These are phyloP conservation scores for Mycena pura DNA, from an alignment of 768 basidiomycete species.

Conservation along the genomic window DNA sequence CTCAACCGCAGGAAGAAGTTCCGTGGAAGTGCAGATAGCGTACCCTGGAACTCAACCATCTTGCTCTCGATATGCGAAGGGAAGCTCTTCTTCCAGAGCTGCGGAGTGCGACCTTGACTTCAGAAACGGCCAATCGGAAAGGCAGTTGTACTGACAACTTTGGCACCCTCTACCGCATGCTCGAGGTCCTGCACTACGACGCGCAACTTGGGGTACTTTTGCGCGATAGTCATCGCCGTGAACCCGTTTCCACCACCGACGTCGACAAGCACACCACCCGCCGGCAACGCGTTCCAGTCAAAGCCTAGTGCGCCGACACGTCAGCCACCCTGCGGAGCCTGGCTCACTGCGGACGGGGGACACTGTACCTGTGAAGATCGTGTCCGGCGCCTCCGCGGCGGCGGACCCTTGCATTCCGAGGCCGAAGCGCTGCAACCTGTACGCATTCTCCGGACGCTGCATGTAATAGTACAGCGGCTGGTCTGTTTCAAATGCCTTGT, in stretches of 20 bases:
- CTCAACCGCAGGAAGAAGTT: slow-evolving; percentile 24
- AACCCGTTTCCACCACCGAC: slow-evolving; percentile 41
- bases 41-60: slow-evolving; percentile 15
- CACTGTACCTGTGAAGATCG: background rate
- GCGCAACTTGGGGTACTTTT: slow-evolving; percentile 28
- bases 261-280: slow-evolving; percentile 36
- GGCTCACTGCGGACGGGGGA: too few relatives aligned
- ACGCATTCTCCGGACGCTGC: too few relatives aligned
- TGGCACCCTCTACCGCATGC: background rate
- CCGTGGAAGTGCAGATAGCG: background rate
- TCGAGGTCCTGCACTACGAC: slow-evolving; percentile 37
- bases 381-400: background rate
- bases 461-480: background rate
- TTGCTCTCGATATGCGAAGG: slow-evolving; percentile 1
- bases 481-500: background rate
- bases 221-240: slow-evolving; percentile 30
- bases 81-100: slow-evolving; percentile 11
- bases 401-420: background rate
- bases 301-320: slow-evolving; percentile 29
- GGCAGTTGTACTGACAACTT: background rate
- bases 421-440: background rate
- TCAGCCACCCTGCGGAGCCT: background rate
- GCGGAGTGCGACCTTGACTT: background rate
- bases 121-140: background rate
- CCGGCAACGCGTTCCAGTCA: slow-evolving; percentile 31